Percentiles rank a stretch among this genome's conserved stretches.
phyloP scores from a whole-genome alignment of 805 yeast species.

The Grigorovia humatica region DNA sequence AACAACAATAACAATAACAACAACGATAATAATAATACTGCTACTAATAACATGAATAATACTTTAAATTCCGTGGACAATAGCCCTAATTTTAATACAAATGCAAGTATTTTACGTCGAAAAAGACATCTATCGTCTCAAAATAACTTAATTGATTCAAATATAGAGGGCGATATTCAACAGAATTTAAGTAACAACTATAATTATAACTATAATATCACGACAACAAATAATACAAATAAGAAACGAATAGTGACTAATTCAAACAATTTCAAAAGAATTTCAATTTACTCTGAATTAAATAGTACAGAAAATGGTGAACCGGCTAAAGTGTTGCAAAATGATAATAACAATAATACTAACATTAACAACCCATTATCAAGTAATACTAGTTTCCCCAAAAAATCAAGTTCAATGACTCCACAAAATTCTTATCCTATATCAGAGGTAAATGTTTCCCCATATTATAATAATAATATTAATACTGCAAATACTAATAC shows the following conservation, averaged over 20 bases:
- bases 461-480: not conserved
- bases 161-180: not conserved
- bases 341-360: not conserved
- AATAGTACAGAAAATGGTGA: constrained; percentile 1
- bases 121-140: constrained; percentile 21
- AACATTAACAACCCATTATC: not conserved
- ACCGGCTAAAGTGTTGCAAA: not conserved
- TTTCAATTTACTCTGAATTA: constrained; percentile 2
- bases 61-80: not conserved
- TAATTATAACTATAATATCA: too few relatives aligned
- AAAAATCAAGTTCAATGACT: not conserved
- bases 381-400: not conserved
- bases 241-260: constrained; percentile 18
- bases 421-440: not conserved
- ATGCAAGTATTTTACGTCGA: constrained; percentile 7
- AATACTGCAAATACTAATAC: not conserved
- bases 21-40: not conserved
- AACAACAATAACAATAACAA: not conserved
- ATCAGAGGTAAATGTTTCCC: not conserved
- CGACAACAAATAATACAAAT: not conserved
- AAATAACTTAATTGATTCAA: constrained; percentile 9
- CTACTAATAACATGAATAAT: not conserved
- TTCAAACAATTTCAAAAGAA: constrained; percentile 1
- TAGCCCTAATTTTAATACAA: not conserved
- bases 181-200: not conserved